These are phyloP conservation scores for Paratinospora sagittata DNA, from an alignment of 164 flowering plant species.

Conservation along the genomic window DNA sequence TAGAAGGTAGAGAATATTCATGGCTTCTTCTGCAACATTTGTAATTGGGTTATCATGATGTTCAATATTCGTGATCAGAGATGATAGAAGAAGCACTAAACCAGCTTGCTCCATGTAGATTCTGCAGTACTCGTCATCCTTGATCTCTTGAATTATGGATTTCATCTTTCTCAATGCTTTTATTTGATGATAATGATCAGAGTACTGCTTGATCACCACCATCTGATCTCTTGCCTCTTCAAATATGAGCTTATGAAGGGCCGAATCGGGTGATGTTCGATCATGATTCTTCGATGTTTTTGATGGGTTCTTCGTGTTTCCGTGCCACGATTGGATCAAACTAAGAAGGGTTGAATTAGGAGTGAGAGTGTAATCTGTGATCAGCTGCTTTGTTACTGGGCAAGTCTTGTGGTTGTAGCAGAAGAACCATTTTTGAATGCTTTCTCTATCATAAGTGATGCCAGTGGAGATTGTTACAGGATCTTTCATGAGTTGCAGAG, in stretches of 20 bases:
- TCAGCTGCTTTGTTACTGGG: constrained; percentile 45
- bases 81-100: constrained; percentile 34
- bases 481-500: constrained; percentile 64
- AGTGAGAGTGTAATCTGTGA: constrained; percentile 30
- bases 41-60: neutral
- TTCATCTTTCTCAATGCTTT: constrained; percentile 38
- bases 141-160: constrained; percentile 37
- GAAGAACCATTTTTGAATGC: constrained; percentile 62
- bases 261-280: neutral
- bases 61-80: constrained; percentile 24
- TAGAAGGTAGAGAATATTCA: constrained; percentile 13
- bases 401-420: constrained; percentile 41
- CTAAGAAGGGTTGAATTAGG: constrained; percentile 74
- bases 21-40: constrained; percentile 15
- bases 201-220: too few species aligned
- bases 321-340: constrained; percentile 59
- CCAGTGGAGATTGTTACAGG: constrained; percentile 66
- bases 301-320: constrained; percentile 21
- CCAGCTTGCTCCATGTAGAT: constrained; percentile 44
- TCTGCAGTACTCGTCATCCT: constrained; percentile 20
- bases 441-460: constrained; percentile 61
- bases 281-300: constrained; percentile 22
- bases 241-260: constrained; percentile 28
- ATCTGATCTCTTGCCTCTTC: constrained; percentile 20
- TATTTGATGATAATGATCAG: constrained; percentile 1